Percentiles rank a stretch among this genome's conserved stretches.
Conservation (phyloP, 1,284 basidiomycete genomes). For the Ganoderma multipileum region DNA sequence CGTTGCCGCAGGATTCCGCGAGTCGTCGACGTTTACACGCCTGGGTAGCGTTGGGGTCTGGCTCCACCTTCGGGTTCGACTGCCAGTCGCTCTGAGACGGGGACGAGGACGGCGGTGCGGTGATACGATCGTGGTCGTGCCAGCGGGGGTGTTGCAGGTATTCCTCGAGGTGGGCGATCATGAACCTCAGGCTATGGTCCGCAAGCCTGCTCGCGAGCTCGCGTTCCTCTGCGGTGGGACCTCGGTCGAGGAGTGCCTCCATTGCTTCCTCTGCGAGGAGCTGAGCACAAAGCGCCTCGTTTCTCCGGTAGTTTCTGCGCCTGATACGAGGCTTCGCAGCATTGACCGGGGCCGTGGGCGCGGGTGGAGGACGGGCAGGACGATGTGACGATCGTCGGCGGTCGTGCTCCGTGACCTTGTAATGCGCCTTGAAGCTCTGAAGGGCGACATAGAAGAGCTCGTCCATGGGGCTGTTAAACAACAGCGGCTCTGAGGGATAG, state of each 20-base stretch:
- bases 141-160: not conserved
- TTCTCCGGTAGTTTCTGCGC: not conserved
- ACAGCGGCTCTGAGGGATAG: not conserved
- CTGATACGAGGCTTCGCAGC: not conserved
- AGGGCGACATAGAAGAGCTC: not conserved
- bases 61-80: not conserved
- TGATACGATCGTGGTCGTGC: constrained; percentile 2
- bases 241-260: no score
- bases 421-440: not conserved
- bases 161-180: not conserved
- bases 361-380: not conserved
- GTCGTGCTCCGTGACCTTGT: not conserved
- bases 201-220: not conserved
- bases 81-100: not conserved
- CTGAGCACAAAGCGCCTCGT: not conserved
- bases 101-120: not conserved
- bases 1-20: not conserved
- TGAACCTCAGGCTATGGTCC: not conserved
- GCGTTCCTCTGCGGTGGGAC: not conserved
- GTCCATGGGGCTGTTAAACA: not conserved
- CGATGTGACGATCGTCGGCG: no score
- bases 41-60: not conserved
- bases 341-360: not conserved
- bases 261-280: not conserved
- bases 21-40: not conserved